Evolutionary conservation across 1,139 yeast genomes (phyloP).

Genomic region (Sugiyamaella pinicola): DNA sequence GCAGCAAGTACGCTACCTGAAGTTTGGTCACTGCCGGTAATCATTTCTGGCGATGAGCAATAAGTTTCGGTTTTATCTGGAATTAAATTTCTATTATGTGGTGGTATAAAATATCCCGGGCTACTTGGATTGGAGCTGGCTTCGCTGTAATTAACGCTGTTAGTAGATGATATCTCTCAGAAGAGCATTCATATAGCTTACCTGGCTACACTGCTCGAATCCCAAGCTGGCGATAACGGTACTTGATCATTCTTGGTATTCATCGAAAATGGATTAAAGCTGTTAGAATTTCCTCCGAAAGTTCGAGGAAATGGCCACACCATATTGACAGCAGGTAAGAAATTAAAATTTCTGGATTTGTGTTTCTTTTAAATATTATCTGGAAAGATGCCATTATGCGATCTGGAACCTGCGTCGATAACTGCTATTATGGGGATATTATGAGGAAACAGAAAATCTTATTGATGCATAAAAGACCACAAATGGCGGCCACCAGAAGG

Average conservation of each 20-base stretch:
- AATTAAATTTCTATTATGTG: conserved; percentile 10
- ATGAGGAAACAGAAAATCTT: too few relatives aligned
- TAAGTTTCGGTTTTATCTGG: conserved; percentile 1
- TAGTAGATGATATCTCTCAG: neutral
- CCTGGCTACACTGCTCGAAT: conserved; percentile 3
- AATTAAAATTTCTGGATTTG: neutral
- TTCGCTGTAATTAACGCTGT: neutral
- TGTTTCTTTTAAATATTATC: too few relatives aligned
- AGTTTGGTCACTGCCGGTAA: conserved; percentile 4
- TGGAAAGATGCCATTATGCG: neutral
- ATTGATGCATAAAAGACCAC: too few relatives aligned
- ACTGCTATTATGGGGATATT: too few relatives aligned
- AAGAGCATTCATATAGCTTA: neutral
- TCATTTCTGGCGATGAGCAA: conserved; percentile 5
- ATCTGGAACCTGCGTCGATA: neutral
- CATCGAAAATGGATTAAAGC: neutral
- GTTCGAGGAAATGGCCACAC: conserved; percentile 1
- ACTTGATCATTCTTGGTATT: neutral
- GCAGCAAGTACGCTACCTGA: conserved; percentile 13
- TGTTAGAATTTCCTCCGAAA: neutral
- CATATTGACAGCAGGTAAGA: neutral
- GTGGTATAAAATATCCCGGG: conserved; percentile 10
- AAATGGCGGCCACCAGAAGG: too few relatives aligned
- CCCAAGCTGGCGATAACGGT: conserved; percentile 1
- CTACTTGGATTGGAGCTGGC: conserved; percentile 6